phyloP scores from a whole-genome alignment of 176 grass and related monocot species.

The Ampelocalamus luodianensis region DNA sequence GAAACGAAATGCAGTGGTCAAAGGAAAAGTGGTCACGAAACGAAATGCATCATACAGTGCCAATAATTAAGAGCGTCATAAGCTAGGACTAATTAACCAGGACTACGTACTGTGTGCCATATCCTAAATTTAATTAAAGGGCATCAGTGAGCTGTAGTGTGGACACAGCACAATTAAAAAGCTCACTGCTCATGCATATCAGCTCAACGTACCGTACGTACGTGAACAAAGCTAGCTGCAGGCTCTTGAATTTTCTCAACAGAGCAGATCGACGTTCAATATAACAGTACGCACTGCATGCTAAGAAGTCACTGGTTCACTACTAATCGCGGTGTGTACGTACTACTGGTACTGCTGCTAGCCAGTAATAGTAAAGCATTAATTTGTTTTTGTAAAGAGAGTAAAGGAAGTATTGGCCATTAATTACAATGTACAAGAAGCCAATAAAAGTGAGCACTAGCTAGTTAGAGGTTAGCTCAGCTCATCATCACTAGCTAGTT shows the following conservation, averaged over 20 bases:
- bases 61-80: not conserved
- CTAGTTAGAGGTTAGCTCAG: too few species aligned
- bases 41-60: not conserved
- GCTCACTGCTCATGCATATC: not conserved
- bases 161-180: not conserved
- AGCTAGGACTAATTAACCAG: not conserved
- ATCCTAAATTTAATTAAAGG: not conserved
- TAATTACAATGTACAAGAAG: too few species aligned
- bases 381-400: too few species aligned
- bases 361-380: too few species aligned
- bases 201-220: not conserved
- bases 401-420: too few species aligned
- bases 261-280: not conserved
- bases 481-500: too few species aligned
- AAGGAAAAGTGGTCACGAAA: not conserved
- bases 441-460: too few species aligned
- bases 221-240: not conserved
- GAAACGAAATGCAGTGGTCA: not conserved
- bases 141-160: not conserved
- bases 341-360: too few species aligned
- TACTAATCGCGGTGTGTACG: too few species aligned
- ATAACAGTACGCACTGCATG: not conserved
- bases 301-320: not conserved
- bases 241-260: not conserved
- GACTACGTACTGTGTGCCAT: not conserved